phyloP scores from a whole-genome alignment of 352 stramenopile genomes.

The Phytophthora idaei region DNA sequence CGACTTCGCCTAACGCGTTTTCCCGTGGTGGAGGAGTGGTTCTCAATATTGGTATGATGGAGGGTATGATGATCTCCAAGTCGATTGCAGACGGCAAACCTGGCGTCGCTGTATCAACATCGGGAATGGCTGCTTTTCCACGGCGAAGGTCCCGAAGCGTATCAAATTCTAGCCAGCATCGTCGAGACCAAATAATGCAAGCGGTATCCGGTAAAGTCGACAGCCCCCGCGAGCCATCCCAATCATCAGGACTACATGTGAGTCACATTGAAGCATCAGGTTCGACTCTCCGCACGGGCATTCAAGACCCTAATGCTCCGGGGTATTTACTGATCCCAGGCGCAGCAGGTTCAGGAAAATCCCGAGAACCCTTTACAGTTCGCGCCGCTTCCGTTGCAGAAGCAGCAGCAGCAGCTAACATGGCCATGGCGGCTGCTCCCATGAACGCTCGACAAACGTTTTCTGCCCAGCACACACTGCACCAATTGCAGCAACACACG shows the following conservation, averaged over 20 bases:
- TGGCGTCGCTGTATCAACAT: conserved; percentile 8
- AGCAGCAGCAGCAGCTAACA: conserved; percentile 30
- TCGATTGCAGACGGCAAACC: conserved; percentile 18
- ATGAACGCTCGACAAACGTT: conserved; percentile 16
- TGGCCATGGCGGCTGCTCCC: conserved; percentile 17
- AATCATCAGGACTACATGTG: conserved; percentile 11
- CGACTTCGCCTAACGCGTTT: conserved; percentile 18
- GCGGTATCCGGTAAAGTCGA: conserved; percentile 17
- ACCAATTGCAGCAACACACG: conserved; percentile 13
- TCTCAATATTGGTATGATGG: conserved; percentile 34
- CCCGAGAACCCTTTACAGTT: conserved; percentile 27
- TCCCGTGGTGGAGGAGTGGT: conserved; percentile 26
- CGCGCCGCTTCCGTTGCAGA: conserved; percentile 30
- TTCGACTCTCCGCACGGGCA: conserved; percentile 11
- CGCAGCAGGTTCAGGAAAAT: conserved; percentile 8
- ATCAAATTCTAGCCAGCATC: conserved; percentile 26
- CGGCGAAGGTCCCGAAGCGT: conserved; percentile 29
- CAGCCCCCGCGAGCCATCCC: conserved; percentile 7
- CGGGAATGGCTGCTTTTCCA: conserved; percentile 19
- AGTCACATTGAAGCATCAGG: conserved; percentile 27
- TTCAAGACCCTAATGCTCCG: conserved; percentile 17
- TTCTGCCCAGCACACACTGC: conserved; percentile 11
- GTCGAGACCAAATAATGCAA: conserved; percentile 25
- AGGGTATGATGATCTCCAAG: conserved; percentile 24
- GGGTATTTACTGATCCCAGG: conserved; percentile 20